Evolutionary conservation across 257 asterid species (phyloP), one percentile per base, ranked within the genome.

Genomic region (Verbena officinalis): DNA sequence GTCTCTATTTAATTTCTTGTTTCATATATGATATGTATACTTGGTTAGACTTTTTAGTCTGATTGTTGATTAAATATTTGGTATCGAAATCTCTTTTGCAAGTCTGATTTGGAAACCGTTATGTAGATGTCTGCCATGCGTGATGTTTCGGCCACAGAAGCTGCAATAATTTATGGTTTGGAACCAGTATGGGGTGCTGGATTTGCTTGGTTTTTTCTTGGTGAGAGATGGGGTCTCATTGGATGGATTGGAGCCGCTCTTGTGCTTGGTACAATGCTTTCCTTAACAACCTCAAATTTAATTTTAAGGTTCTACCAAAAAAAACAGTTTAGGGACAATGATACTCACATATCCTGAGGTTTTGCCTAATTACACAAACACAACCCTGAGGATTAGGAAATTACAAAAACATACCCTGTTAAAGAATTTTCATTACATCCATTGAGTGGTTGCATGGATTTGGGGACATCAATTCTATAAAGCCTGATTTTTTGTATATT

Each of bases 141-240:
- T 52, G 89, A 88, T 69, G 89, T 88, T 75, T 80, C 91, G 1
- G 95, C 95, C 14, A 77, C 95, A 48, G 96, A 88, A 71, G 69
- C 96, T 39, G 96, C 96, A 40, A 86, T 86, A 48, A 77, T 88
- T 21, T 88, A 88, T 68, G 95, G 95, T 36, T 55, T 88, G 80
- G 96, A 88, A 73, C 96, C 95, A 21, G 80, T 88, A 40, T 86
- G 95, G 96, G 91, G 96, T 66, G 95, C 95, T 55, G 90, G 86
- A 73, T 86, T 88, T 73, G 96, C 96, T 43, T 88, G 96, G 95
- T 78, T 82, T 63, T 80, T 84, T 31, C 96, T 88, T 57, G 96
- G 95, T 46, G 96, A 88, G 82, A 83, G 96, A 70, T 88, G 96
- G 96, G 96, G 89, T 43, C 7, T 80, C 55, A 67, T 39, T 61